phyloP scores from a whole-genome alignment of 169 alveolate genomes.

The Plasmodium malariae region DNA sequence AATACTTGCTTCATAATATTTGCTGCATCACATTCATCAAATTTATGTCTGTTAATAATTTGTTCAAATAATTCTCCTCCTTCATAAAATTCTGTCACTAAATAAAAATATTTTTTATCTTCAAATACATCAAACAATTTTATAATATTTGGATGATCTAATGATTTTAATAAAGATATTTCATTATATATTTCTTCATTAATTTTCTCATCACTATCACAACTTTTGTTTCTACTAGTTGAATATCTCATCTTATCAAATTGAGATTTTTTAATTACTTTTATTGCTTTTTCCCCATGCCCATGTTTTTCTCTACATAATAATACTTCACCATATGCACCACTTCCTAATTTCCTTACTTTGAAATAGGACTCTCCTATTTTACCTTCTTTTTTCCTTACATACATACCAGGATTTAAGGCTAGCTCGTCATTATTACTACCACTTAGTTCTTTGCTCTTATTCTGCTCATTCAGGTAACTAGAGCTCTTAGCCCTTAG shows the following conservation, averaged over 20 bases:
- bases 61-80: slow-evolving; percentile 96
- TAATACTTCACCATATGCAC: slow-evolving; percentile 94
- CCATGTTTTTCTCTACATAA: slow-evolving; percentile 87
- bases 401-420: slow-evolving; percentile 78
- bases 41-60: slow-evolving; percentile 88
- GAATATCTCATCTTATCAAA: slow-evolving; percentile 23
- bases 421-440: slow-evolving; percentile 27
- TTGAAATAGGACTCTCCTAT: slow-evolving; percentile 87
- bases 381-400: slow-evolving; percentile 79
- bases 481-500: slow-evolving; percentile 1
- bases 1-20: slow-evolving; percentile 93
- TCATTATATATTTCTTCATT: slow-evolving; percentile 85
- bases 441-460: not conserved
- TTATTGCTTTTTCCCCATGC: slow-evolving; percentile 89
- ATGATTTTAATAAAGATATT: slow-evolving; percentile 89
- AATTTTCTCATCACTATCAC: slow-evolving; percentile 26
- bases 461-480: not conserved
- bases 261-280: slow-evolving; percentile 87
- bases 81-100: slow-evolving; percentile 92
- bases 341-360: slow-evolving; percentile 92
- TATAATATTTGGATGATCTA: slow-evolving; percentile 97
- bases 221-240: slow-evolving; percentile 1
- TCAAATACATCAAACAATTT: slow-evolving; percentile 93
- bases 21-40: slow-evolving; percentile 93
- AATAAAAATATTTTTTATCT: slow-evolving; percentile 89